Evolutionary conservation across 768 basidiomycete species (phyloP).

Genomic region (Calocera viscosa): DNA sequence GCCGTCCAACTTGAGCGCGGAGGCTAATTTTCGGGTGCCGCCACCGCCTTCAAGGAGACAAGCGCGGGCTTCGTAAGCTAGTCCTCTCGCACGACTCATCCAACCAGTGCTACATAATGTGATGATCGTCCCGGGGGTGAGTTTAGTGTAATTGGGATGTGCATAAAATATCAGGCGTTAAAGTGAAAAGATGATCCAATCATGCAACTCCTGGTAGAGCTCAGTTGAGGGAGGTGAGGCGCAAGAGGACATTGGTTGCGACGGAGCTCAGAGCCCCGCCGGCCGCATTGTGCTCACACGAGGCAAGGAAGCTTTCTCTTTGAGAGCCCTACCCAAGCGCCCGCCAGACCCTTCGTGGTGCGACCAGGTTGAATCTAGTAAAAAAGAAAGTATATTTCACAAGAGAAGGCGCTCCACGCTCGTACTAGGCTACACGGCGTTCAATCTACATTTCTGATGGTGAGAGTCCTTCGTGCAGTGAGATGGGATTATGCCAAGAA

Average conservation of each 20-base stretch:
- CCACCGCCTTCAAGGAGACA: not conserved
- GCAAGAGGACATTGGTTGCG: not conserved
- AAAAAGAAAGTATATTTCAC: not conserved
- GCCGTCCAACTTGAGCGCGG: conserved; percentile 5
- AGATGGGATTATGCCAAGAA: not conserved
- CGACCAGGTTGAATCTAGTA: not conserved
- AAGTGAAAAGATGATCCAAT: too few species aligned
- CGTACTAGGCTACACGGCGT: not conserved
- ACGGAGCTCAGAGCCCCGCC: not conserved
- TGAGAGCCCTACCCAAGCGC: not conserved
- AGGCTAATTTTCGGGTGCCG: not conserved
- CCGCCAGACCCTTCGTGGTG: not conserved
- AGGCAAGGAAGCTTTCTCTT: not conserved
- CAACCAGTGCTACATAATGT: too few species aligned
- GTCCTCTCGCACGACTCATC: too few species aligned
- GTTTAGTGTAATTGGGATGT: too few species aligned
- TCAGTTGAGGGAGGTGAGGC: too few species aligned
- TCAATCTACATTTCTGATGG: not conserved
- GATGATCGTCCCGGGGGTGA: too few species aligned
- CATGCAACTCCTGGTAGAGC: too few species aligned
- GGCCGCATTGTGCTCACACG: not conserved
- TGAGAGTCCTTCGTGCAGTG: conserved; percentile 4
- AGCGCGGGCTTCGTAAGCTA: too few species aligned
- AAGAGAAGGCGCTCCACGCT: not conserved
- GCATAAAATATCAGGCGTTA: too few species aligned